Base-by-base conservation (phyloP, 2,329 filamentous ascomycete genomes). In the Microcyclospora tardicrescens region DNA sequence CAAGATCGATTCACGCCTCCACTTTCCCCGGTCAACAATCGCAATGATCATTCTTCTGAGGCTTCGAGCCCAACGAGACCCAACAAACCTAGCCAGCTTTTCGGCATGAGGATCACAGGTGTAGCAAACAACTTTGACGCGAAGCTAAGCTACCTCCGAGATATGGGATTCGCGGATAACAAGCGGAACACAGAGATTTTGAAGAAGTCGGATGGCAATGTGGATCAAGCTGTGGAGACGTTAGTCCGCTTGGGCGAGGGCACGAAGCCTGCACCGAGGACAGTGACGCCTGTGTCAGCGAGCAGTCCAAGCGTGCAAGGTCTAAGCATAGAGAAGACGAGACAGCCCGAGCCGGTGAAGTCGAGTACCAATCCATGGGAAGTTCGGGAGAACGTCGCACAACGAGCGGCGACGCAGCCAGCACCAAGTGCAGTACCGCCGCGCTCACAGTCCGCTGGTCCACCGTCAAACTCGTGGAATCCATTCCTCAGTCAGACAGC, bases 131-230 rank as follows among this genome's bases (percentile, higher is more conserved):
- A 78, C 41, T 71, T 79, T 39, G 84, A 93, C 33, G 69, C 72
- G 36, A 96, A 96, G 59, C 62, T 96, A 57, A 68, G 69, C 2
- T 78, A 76, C 37, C 64, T 98, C 41, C 75, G 78, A 39, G 86
- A 95, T 40, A 93, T 96, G 86, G 91, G 91, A 0, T 98, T 98
- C 53, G 68, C 66, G 3, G 86, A 98, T 56, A 77, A 81, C 32
- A 83, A 81, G 50, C 76, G 82, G 42, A 96, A 95, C 54, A 70
- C 76, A 4, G 77, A 81, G 37, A 77, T 95, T 16, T 65, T 98
- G 13, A 87, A 86, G 56, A 81, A 82, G 2, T 71, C 93, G 24
- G 79, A 81, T 53, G 87, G 89, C 3, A 87, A 91, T 54, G 57
- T 98, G 41, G 85, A 95, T 50, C 81, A 77, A 58, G 78, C 89